A percentile compares a stretch with the other conserved stretches of the same genome.
Evolutionary conservation across 495 filamentous ascomycete genomes (phyloP).

Genomic region (Lasiosphaeria ovina): DNA sequence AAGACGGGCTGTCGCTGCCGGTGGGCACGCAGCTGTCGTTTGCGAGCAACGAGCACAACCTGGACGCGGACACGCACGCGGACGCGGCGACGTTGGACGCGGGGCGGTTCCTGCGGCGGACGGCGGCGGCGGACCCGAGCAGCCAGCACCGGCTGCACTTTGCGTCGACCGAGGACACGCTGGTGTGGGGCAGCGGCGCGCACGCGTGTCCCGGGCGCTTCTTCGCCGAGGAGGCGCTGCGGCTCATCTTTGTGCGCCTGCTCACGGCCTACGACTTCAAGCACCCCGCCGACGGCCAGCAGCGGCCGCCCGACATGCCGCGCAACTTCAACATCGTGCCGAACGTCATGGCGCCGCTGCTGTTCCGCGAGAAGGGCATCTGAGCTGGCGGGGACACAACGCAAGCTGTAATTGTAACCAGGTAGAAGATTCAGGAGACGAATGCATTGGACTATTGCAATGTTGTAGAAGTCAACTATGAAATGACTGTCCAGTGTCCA

Average conservation of each 20-base stretch:
- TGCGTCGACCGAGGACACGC: not conserved
- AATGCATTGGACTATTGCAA: too few species aligned
- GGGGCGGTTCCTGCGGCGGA: not conserved
- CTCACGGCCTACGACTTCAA: not conserved
- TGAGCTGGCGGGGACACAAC: too few species aligned
- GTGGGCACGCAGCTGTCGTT: not conserved
- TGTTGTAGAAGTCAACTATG: too few species aligned
- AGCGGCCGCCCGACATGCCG: not conserved
- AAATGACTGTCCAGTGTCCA: too few species aligned
- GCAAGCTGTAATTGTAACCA: too few species aligned
- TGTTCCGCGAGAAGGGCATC: too few species aligned
- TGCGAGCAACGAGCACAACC: not conserved
- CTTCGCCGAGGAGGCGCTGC: not conserved
- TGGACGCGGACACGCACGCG: not conserved
- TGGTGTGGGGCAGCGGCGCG: not conserved
- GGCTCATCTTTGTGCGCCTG: not conserved
- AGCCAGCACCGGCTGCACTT: not conserved
- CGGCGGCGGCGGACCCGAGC: not conserved
- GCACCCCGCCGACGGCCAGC: not conserved
- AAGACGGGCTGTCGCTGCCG: conserved; percentile 1
- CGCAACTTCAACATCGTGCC: too few species aligned
- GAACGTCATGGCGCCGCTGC: too few species aligned
- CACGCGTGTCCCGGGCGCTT: not conserved
- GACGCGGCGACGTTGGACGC: not conserved
- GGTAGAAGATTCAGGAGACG: too few species aligned